phyloP scores from a whole-genome alignment of 176 grass and related monocot genomes.

The Avena atlantica region DNA sequence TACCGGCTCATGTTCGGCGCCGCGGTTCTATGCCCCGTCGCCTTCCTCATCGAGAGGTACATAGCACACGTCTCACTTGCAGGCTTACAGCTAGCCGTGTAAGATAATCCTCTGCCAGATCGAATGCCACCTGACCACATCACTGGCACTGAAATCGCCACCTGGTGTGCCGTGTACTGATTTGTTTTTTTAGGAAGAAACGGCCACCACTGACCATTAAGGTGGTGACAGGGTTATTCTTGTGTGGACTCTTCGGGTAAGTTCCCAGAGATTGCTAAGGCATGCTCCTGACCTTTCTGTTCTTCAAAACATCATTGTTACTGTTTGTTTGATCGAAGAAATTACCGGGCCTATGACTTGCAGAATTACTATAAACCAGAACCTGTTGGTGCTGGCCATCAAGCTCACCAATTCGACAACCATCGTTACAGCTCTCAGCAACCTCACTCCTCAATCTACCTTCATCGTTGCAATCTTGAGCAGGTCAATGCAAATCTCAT shows the following conservation, averaged over 20 bases:
- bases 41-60: constrained; percentile 69
- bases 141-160: no score
- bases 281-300: not conserved
- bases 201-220: constrained; percentile 52
- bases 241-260: constrained; percentile 56
- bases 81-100: not conserved
- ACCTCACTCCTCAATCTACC: constrained; percentile 59
- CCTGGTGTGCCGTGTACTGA: no score
- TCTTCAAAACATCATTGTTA: not conserved
- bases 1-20: constrained; percentile 65
- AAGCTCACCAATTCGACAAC: constrained; percentile 58
- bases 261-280: not conserved
- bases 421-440: constrained; percentile 62
- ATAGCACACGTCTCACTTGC: no score
- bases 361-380: constrained; percentile 56
- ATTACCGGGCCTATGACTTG: not conserved
- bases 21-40: constrained; percentile 57
- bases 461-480: constrained; percentile 61
- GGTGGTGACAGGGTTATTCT: constrained; percentile 28
- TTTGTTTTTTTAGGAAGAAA: constrained; percentile 47
- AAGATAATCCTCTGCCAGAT: not conserved
- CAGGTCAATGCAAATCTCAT: constrained; percentile 28
- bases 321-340: not conserved
- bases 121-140: no score
- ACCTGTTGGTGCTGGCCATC: constrained; percentile 54